Base-by-base conservation (phyloP, 306 rosid species). In the Cicer bijugum region DNA sequence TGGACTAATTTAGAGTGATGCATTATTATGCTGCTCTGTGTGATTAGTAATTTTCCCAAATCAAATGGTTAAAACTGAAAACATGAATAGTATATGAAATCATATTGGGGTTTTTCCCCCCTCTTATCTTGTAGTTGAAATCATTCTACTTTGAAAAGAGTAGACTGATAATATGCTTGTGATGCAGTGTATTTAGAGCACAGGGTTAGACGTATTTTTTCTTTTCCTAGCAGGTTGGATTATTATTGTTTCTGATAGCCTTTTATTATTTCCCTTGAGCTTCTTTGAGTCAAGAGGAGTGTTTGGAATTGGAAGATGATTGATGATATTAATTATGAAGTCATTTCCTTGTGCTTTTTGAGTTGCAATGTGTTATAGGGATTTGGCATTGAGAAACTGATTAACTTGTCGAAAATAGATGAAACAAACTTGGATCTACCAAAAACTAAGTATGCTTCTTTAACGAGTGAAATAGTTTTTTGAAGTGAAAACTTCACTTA, bases 371-470 rank as follows among this genome's bases (percentile, higher is more conserved):
- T 55, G 35, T 23, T 38, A 68, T 33, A 35, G 23, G 10, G 52
- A 70, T 71, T 62, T 53, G 39, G 12, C 7, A 42, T 69, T 40
- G 20, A 45, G 68, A 57, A 71, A 47, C 47, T 52, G 16, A 33
- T 11, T 67, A 46, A 14, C 55, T 45, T 9, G 2, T 62, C 9
- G 17, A 42, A 57, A 59, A 20, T 65, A 58, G 47, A 58, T 14
- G 15, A 48, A 57, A 66, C 46, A 65, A 58, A 57, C 38, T 3
- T 51, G 69, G 45, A n/a, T 69, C 42, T 12, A 48, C 47, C 40
- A 61, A 48, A 17, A 5, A 4, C 4, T 11, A 5, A 6, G 19
- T 8, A 48, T 75, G 12, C n/a, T 23, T 46, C 3, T 51, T 9
- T 39, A 50, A 19, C 1, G 51, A 12, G 70, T 47, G 28, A 47